Base-by-base conservation (phyloP, 306 rosid genomes). In the Luffa acutangula region DNA sequence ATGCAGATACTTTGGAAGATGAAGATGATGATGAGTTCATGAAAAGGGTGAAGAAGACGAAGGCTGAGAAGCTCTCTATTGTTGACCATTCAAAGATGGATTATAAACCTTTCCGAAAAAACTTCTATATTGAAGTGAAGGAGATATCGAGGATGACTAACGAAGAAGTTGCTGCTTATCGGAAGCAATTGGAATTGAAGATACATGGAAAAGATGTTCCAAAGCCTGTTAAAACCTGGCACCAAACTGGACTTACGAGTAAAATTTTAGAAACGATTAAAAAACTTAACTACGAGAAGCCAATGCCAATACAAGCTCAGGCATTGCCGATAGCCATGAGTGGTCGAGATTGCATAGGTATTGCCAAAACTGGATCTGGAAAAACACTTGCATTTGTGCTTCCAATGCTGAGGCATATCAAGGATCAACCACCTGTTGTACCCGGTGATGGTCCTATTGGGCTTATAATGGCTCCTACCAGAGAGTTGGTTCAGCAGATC, bases 371-470 rank as follows among this genome's bases (percentile, higher is more conserved):
- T 80, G 98, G 97, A 73, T 92, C 98, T 18, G 98, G 98, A 33
- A 94, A 94, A 91, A 94, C 98, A 66, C 88, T 94, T 83, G 98
- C 96, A 63, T 92, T 92, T 81, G 98, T 94, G 62, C 89, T 94
- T 76, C 98, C 98, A 65, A 92, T 94, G 98, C 83, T 94, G 89
- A 90, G 98, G 89, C 98, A 94, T 84, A 92, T 94, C 83, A 94
- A 94, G 91, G 98, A 94, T 89, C 98, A 94, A 88, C 94, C 90
- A 10, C 92, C 92, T 36, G 96, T 94, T 78, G 90, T 88, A 75
- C 88, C 97, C 1, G 98, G 98, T 58, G 97, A 94, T 81, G 98
- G 96, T n/a, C 98, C 98, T 39, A 88, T 94, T 75, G 98, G 97
- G 74, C 97, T 94, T 65, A 84, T 94, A 76, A 92, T 94, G 98